phyloP scores from a whole-genome alignment of 257 asterid species.

The Leptodermis oblonga region DNA sequence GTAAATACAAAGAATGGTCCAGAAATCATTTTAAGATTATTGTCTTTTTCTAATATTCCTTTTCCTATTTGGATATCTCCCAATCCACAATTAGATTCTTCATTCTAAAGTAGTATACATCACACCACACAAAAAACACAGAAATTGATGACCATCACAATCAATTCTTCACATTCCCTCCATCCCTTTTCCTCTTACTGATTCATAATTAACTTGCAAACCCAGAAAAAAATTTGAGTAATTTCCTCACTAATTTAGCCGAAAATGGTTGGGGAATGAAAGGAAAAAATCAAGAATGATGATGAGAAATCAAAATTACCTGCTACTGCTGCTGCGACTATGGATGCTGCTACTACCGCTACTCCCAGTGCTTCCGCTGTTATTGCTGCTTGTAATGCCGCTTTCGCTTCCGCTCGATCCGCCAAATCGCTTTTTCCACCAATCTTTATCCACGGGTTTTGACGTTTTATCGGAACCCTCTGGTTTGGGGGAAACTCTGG shows the following conservation, averaged over 20 bases:
- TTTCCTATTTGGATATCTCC: too few relatives aligned
- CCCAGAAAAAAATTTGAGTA: background rate
- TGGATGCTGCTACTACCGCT: conserved; percentile 21
- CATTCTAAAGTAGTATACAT: too few relatives aligned
- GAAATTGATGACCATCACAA: background rate
- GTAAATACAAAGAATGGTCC: too few relatives aligned
- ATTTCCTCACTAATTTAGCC: background rate
- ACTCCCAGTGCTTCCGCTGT: conserved; percentile 22
- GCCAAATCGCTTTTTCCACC: conserved; percentile 70
- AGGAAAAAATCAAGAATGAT: background rate
- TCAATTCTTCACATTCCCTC: background rate
- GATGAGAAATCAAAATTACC: background rate
- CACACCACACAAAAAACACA: background rate
- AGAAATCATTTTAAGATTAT: too few relatives aligned
- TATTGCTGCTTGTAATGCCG: conserved; percentile 28
- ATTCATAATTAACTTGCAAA: too few relatives aligned
- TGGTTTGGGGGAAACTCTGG: conserved; percentile 43
- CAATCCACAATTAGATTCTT: conserved; percentile 1
- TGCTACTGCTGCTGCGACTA: conserved; percentile 17
- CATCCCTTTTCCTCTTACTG: background rate
- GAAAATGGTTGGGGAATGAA: too few relatives aligned
- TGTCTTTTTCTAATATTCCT: too few relatives aligned
- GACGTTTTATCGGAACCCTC: conserved; percentile 29
- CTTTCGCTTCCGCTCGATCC: conserved; percentile 41
- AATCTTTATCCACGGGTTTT: conserved; percentile 46